Conservation (phyloP, 108 stramenopile species). For the Cyclotella kingstonii region DNA sequence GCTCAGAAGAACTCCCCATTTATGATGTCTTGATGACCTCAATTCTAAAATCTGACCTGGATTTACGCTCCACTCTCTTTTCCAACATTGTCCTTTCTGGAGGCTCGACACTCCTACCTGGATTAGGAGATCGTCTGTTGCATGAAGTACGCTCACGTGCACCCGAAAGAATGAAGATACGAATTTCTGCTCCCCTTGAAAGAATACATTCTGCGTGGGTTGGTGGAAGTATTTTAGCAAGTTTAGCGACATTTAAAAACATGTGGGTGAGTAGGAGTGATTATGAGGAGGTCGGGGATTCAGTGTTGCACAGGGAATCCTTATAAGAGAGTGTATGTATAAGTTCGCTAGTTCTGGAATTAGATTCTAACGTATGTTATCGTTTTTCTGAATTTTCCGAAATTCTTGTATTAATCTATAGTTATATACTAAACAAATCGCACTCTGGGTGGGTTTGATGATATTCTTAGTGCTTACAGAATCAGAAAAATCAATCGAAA, state of each 20-base stretch:
- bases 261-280: conserved; percentile 96
- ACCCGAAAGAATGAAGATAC: conserved; percentile 82
- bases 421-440: too few relatives aligned
- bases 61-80: conserved; percentile 89
- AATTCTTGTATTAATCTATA: too few relatives aligned
- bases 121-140: conserved; percentile 92
- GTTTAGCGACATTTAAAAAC: conserved; percentile 96
- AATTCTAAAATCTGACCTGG: conserved; percentile 90
- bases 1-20: conserved; percentile 88
- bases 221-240: conserved; percentile 96
- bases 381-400: too few relatives aligned
- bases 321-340: too few relatives aligned
- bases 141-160: conserved; percentile 89
- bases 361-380: too few relatives aligned
- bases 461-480: too few relatives aligned
- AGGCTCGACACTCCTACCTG: conserved; percentile 90
- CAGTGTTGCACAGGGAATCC: conserved; percentile 74
- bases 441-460: too few relatives aligned
- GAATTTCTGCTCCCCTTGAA: conserved; percentile 91
- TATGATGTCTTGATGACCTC: conserved; percentile 84
- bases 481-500: too few relatives aligned
- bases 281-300: conserved; percentile 92
- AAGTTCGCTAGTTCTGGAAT: too few relatives aligned
- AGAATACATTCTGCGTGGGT: conserved; percentile 89
- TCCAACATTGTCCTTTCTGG: conserved; percentile 95